Base-by-base conservation (phyloP, 768 basidiomycete species). In the Russula virescens region DNA sequence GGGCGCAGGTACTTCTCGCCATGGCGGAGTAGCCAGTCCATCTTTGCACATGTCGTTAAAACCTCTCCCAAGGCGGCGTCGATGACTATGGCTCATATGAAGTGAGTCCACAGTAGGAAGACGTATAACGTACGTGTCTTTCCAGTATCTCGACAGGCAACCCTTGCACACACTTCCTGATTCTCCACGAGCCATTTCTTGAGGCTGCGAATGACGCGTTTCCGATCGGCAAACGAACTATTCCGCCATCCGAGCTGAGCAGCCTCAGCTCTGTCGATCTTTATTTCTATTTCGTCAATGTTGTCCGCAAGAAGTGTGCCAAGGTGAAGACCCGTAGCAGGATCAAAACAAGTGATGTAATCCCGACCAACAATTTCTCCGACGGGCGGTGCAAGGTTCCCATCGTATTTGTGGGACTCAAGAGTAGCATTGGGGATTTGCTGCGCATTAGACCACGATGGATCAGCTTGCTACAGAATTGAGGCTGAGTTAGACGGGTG, bases 61-160 rank as follows among this genome's bases (percentile, higher is more conserved):
- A 98, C 89, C 75, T 99, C 97, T 40, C 97, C 97, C 45, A 99
- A 79, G 2, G 91, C 88, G 35, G 95, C 94, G 69, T 98, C 96
- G 63, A 98, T 80, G 72, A 95, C 95, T 97, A 66, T 26, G 55
- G 26, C 23, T 60, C 51, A 31, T 26, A 42, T 63, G 53, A 48
- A 58, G 43, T 3, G 23, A 35, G 25, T 0, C 28, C 46, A 46
- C 26, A 46, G 45, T 35, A 53, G 18, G 7, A 34, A 42, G 16
- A 43, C 23, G 34, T 46, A 49, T 42, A 34, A 81, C 89, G 73
- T 69, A 91, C 91, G 76, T 28, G 95, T 98, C 80, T 98, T 99
- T 46, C 96, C 96, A 0, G 93, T 93, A 73, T 99, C 96, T 35
- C 96, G 80, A 71, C 91, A 93, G 25, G 92, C 92, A 28, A 96